Evolutionary conservation across 2,329 filamentous ascomycete genomes (phyloP).

Genomic region (Cadophora sp.): DNA sequence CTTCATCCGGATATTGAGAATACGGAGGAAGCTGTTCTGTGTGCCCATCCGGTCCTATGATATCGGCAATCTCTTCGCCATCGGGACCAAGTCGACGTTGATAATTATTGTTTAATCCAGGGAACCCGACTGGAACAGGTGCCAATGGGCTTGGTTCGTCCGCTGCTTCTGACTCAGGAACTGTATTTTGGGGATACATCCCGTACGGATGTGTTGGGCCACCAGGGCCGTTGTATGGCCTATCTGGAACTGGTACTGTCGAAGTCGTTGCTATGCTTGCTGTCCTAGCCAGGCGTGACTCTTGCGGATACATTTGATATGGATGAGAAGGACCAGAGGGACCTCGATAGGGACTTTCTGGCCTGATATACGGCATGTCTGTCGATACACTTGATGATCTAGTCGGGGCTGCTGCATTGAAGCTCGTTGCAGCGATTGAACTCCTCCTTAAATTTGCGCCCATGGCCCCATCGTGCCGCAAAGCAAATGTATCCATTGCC

Average conservation of each 20-base stretch:
- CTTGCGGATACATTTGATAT: constrained; percentile 86
- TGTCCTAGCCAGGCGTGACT: constrained; percentile 59
- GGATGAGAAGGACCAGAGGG: constrained; percentile 78
- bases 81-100: constrained; percentile 77
- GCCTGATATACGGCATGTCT: constrained; percentile 36
- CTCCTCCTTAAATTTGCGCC: constrained; percentile 37
- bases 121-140: constrained; percentile 76
- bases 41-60: constrained; percentile 88
- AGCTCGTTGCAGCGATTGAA: constrained; percentile 28
- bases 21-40: constrained; percentile 93
- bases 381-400: constrained; percentile 42
- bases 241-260: constrained; percentile 65
- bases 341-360: constrained; percentile 64
- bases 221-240: constrained; percentile 63
- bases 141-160: constrained; percentile 44
- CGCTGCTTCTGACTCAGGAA: constrained; percentile 58
- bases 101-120: constrained; percentile 68
- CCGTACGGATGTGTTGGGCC: constrained; percentile 85
- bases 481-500: constrained; percentile 56
- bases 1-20: constrained; percentile 83
- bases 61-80: constrained; percentile 84
- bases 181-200: constrained; percentile 84
- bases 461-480: constrained; percentile 58
- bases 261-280: constrained; percentile 75
- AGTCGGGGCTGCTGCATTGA: constrained; percentile 27